phyloP scores from a whole-genome alignment of 1,284 basidiomycete species.

The Austroboletus niveus region DNA sequence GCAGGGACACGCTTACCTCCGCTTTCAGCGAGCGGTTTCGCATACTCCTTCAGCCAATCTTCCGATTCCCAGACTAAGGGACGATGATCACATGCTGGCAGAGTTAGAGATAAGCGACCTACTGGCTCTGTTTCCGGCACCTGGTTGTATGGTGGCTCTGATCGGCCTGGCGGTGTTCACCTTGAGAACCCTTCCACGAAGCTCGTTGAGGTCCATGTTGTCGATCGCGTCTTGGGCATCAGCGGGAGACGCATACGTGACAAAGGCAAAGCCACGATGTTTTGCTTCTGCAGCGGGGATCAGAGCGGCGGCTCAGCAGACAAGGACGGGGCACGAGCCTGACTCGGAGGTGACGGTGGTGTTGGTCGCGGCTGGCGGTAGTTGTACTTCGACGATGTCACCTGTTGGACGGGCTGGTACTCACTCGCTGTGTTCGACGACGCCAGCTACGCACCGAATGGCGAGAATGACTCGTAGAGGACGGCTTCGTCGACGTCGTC shows the following conservation, averaged over 20 bases:
- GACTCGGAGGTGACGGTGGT: slow-evolving; percentile 44
- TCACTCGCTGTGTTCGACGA: slow-evolving; percentile 1
- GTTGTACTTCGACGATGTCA: slow-evolving; percentile 78
- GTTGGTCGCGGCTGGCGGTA: slow-evolving; percentile 67
- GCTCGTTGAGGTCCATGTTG: slow-evolving; percentile 85
- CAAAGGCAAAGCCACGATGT: slow-evolving; percentile 81
- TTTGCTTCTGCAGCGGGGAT: slow-evolving; percentile 51
- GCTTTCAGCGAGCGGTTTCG: slow-evolving; percentile 68
- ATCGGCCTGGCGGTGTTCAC: slow-evolving; percentile 75
- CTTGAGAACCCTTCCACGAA: slow-evolving; percentile 69
- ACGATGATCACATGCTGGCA: slow-evolving; percentile 6
- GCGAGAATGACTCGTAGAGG: slow-evolving; percentile 68
- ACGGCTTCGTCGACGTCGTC: slow-evolving; percentile 72
- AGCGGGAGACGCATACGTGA: slow-evolving; percentile 70
- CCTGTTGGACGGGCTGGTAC: slow-evolving; percentile 42
- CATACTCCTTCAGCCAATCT: slow-evolving; percentile 74
- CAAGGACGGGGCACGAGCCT: slow-evolving; percentile 36
- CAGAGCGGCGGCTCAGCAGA: background rate
- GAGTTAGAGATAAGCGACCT: slow-evolving; percentile 30
- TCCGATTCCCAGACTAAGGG: slow-evolving; percentile 81
- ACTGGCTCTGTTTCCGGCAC: slow-evolving; percentile 70
- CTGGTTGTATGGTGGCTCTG: slow-evolving; percentile 61
- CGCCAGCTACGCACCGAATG: slow-evolving; percentile 61
- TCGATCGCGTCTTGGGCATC: slow-evolving; percentile 86
- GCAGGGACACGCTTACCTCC: slow-evolving; percentile 50